Evolutionary conservation across 2,329 filamentous ascomycete genomes (phyloP).

Genomic region (Neonectria hederae): DNA sequence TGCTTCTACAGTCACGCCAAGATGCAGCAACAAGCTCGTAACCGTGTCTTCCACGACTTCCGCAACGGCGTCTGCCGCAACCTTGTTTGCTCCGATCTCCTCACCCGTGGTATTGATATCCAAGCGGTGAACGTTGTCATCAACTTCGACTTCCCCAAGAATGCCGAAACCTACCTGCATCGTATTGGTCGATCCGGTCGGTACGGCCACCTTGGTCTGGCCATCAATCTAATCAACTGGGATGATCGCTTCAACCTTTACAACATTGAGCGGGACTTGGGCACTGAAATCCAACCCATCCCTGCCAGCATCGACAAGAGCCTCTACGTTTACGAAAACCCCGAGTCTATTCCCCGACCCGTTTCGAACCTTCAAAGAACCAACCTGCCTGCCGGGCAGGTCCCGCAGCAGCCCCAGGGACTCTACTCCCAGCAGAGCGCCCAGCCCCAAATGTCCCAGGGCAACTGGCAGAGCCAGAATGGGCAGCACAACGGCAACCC

Average conservation of each 20-base stretch:
- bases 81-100: slow-evolving; percentile 94
- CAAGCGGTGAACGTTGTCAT: slow-evolving; percentile 99
- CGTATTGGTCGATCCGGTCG: slow-evolving; percentile 97
- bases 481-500: slow-evolving; percentile 51
- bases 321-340: slow-evolving; percentile 97
- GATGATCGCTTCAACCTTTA: slow-evolving; percentile 99
- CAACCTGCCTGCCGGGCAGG: slow-evolving; percentile 42
- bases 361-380: slow-evolving; percentile 59
- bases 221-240: slow-evolving; percentile 99
- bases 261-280: slow-evolving; percentile 96
- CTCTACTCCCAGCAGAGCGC: slow-evolving; percentile 44
- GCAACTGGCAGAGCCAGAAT: slow-evolving; percentile 53
- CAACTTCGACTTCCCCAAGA: slow-evolving; percentile 99
- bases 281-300: slow-evolving; percentile 98
- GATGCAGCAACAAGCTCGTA: slow-evolving; percentile 96
- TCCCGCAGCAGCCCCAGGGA: slow-evolving; percentile 42
- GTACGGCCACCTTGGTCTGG: slow-evolving; percentile 95
- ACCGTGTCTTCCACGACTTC: slow-evolving; percentile 99
- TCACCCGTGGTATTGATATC: slow-evolving; percentile 99
- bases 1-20: slow-evolving; percentile 99
- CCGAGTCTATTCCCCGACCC: slow-evolving; percentile 92
- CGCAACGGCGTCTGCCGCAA: slow-evolving; percentile 98
- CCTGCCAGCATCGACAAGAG: slow-evolving; percentile 95
- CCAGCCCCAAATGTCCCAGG: slow-evolving; percentile 46
- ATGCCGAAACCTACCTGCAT: slow-evolving; percentile 98